Conservation (phyloP, 108 stramenopile species). For the Phaeodactylum tricornutum region DNA sequence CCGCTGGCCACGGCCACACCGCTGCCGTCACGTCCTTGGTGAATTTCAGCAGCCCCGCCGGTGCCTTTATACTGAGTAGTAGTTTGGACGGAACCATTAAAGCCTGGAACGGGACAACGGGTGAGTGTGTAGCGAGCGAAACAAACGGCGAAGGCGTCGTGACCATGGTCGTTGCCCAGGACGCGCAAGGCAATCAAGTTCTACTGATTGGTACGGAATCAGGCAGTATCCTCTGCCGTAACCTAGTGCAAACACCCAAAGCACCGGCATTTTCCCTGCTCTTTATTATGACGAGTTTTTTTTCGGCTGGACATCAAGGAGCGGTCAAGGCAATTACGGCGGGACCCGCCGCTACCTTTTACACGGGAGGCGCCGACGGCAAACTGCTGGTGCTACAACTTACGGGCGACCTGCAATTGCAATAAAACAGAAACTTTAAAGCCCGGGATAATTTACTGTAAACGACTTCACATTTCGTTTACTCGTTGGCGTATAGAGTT, state of each 20-base stretch:
- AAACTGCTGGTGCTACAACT: constrained; percentile 73
- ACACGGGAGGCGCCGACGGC: constrained; percentile 73
- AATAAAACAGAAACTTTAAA: too few relatives aligned
- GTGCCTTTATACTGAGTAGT: constrained; percentile 63
- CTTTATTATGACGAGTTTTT: constrained; percentile 30
- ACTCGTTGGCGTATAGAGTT: too few relatives aligned
- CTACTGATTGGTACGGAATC: constrained; percentile 58
- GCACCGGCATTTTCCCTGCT: constrained; percentile 48
- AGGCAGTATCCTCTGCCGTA: constrained; percentile 71
- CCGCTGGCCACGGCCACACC: constrained; percentile 40
- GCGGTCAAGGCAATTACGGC: constrained; percentile 49
- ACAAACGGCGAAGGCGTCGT: constrained; percentile 69
- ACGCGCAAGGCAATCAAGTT: constrained; percentile 34
- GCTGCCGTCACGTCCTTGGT: constrained; percentile 50
- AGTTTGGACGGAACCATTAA: constrained; percentile 72
- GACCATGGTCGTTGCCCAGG: constrained; percentile 52
- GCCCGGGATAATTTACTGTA: too few relatives aligned
- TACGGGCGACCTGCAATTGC: constrained; percentile 73
- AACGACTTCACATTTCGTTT: too few relatives aligned
- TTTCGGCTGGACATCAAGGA: constrained; percentile 49
- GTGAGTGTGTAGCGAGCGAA: constrained; percentile 70
- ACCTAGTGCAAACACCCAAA: constrained; percentile 57
- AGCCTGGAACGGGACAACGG: constrained; percentile 74
- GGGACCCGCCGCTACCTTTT: constrained; percentile 75
- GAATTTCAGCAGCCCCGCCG: constrained; percentile 37